Evolutionary conservation across 2,329 filamentous ascomycete species (phyloP), one percentile per base, ranked within the genome.

Genomic region (Dactylellina leptospora): DNA sequence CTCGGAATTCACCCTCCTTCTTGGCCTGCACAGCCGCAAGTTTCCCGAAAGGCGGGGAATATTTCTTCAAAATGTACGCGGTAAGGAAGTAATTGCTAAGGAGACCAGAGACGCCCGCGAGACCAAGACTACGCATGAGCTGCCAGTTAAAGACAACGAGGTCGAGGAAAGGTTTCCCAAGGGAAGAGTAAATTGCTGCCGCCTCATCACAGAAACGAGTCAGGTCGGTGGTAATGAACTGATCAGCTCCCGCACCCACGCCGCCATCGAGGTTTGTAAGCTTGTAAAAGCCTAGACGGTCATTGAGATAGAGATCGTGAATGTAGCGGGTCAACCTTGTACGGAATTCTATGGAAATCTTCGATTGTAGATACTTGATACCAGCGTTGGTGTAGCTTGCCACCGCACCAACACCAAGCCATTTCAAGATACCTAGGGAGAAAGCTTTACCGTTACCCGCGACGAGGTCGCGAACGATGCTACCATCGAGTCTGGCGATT

Each of bases 151-250:
- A 99, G 48, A 97, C 95, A 75, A 93, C 91, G 1, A 99, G 84
- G 79, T 99, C 95, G n/a, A 99, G 91, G 75, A 97, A 88, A 0
- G 95, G 95, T 80, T 99, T 99, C n/a, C 95, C 95, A 2, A 99
- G 84, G 0, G 93, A 97, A 0, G 95, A 97, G 81, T 97, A 99
- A 3, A 99, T 82, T 20, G 92, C 91, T 13, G 95, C 93, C 0
- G 95, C 93, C 2, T 93, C 89, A 9, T 91, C 90, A 79, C 96
- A 99, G 82, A 99, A 99, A 0, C 96, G 84, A 0, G 95, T 97
- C 28, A 99, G 84, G 79, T 99, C 95, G 79, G 97, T 93, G 0
- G 95, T 97, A 78, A 99, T 97, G 80, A 93, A 97, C 78, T 99
- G 95, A 78, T 99, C 95, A 8, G 93, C 92, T 11, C 91, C 90